Base-by-base conservation (phyloP, 2,329 filamentous ascomycete species). In the Colletotrichum ledebouriae region DNA sequence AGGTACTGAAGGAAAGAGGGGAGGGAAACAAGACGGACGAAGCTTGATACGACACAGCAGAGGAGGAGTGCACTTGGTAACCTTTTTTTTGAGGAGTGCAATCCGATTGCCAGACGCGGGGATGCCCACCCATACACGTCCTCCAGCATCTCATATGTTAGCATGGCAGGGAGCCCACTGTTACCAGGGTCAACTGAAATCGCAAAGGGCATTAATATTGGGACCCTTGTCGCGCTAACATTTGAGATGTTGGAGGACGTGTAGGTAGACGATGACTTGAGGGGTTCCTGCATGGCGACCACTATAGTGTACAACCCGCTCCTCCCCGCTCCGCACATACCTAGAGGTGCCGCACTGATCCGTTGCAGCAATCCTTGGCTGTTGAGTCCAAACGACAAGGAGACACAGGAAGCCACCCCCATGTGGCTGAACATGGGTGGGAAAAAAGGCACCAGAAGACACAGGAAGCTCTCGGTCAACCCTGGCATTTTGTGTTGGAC, bases 241-340 rank as follows among this genome's bases (percentile, higher is more conserved):
- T 17, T 17, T 17, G 17, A 17, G 17, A 17, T 17, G 17, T 17
- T 17, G 17, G 17, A 17, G 17, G 17, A 17, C 17, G 17, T 17
- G 17, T 17, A 17, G 17, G 17, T 17, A 4, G 6, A 29, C 9
- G 29, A 59, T 4, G 34, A 44, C 33, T 47, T 55, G 46, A 53
- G 53, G 50, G 53, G 65, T 65, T 68, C 61, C 55, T 68, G 65
- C 61, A 68, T 55, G 61, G 49, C 22, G 25, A 33, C 60, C 20
- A 49, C 33, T 29, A 20, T 17, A 17, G 17, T 17, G 17, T 17
- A 17, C 17, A 17, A 17, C 17, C 17, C 17, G 17, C 17, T 17
- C 17, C 55, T 60, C 63, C 55, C 49, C 33, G 60, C 39, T 59
- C 47, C 65, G 29, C 29, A 29, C 29, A 6, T 29, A 7, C 29